Conservation (phyloP, 2,329 filamentous ascomycete species). For the Pseudocercospora macadamiae region DNA sequence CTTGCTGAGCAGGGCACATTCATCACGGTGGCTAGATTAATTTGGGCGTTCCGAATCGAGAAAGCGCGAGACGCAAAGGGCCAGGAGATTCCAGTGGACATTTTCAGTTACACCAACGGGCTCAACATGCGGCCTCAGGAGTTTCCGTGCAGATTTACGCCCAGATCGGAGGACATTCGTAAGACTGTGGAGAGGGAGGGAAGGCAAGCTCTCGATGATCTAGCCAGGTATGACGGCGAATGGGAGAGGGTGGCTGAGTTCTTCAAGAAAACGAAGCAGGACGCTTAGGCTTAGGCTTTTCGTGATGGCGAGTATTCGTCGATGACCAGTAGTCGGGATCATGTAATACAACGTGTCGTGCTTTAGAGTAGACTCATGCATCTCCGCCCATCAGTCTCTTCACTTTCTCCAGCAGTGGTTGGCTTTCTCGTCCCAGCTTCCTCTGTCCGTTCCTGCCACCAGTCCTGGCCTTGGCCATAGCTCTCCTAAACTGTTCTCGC, state of each 20-base stretch:
- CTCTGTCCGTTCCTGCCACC: constrained; percentile 71
- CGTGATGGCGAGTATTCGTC: neutral
- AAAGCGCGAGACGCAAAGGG: constrained; percentile 2
- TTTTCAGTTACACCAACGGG: constrained; percentile 49
- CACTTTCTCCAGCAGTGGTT: constrained; percentile 75
- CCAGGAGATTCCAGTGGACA: constrained; percentile 3
- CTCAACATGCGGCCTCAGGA: constrained; percentile 62
- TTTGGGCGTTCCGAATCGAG: constrained; percentile 11
- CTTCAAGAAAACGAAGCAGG: constrained; percentile 37
- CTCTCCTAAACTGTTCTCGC: constrained; percentile 71
- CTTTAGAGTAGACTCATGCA: constrained; percentile 1
- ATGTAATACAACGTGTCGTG: neutral
- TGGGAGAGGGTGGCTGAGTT: constrained; percentile 61
- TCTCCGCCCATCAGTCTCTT: constrained; percentile 65
- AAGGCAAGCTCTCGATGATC: constrained; percentile 53
- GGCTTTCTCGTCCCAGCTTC: constrained; percentile 81
- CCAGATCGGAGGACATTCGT: constrained; percentile 53
- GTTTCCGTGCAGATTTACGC: constrained; percentile 58
- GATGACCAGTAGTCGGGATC: neutral
- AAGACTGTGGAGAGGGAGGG: constrained; percentile 58
- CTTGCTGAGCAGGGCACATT: constrained; percentile 9
- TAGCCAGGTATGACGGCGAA: constrained; percentile 58
- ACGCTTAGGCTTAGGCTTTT: neutral
- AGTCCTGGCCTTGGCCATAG: constrained; percentile 63
- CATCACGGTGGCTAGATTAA: constrained; percentile 11